A percentile compares a stretch with the other conserved stretches of the same genome.
These are phyloP conservation scores for Backusella parvicylindrica DNA, from an alignment of 192 early-diverging fungal species.

Conservation along the genomic window DNA sequence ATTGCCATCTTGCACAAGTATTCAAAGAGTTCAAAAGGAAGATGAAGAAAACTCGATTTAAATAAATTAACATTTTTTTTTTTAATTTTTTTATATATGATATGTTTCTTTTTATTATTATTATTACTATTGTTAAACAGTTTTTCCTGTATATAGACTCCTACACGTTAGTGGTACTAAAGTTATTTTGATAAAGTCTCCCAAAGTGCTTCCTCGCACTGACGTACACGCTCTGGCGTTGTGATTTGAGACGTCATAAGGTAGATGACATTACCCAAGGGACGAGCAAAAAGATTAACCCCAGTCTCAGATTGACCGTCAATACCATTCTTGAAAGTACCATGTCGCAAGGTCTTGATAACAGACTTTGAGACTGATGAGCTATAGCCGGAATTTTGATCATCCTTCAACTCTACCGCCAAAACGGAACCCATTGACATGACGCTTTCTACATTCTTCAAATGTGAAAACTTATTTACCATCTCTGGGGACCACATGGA, in stretches of 20 bases:
- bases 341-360: slow-evolving; percentile 31
- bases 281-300: slow-evolving; percentile 57
- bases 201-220: slow-evolving; percentile 44
- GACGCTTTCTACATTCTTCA: slow-evolving; percentile 59
- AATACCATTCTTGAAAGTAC: slow-evolving; percentile 9
- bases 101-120: neutral
- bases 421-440: slow-evolving; percentile 67
- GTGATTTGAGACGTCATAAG: slow-evolving; percentile 63
- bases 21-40: neutral
- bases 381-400: slow-evolving; percentile 41
- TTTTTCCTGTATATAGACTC: neutral
- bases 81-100: neutral
- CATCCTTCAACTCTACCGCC: slow-evolving; percentile 56
- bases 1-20: neutral
- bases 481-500: slow-evolving; percentile 34
- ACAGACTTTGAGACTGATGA: slow-evolving; percentile 39
- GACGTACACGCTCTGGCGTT: slow-evolving; percentile 33
- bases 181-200: slow-evolving; percentile 4
- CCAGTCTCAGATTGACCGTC: slow-evolving; percentile 12
- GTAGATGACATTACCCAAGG: slow-evolving; percentile 78
- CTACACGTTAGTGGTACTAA: neutral
- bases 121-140: neutral
- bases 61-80: neutral
- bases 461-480: slow-evolving; percentile 47
- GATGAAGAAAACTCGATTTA: neutral